Percentiles rank a stretch among this genome's conserved stretches.
Evolutionary conservation across 2,329 filamentous ascomycete genomes (phyloP).

Genomic region (Dryadomyces quercivorus): DNA sequence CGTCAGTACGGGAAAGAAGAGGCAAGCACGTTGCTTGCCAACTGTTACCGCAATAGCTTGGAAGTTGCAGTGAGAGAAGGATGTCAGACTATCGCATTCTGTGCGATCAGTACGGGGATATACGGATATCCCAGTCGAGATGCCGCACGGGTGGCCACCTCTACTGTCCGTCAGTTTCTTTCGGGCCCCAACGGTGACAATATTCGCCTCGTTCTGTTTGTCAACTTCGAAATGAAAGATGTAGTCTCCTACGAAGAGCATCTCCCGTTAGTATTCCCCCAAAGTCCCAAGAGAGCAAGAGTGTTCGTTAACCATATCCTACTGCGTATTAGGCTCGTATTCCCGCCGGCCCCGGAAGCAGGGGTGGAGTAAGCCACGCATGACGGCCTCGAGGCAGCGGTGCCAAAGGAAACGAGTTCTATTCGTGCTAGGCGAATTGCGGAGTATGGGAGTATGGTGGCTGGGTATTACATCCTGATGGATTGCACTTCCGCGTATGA

Average conservation of each 20-base stretch:
- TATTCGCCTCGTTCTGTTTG: conserved; percentile 70
- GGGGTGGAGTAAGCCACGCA: too few relatives aligned
- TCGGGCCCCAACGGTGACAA: conserved; percentile 30
- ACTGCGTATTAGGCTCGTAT: conserved; percentile 17
- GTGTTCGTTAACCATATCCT: background rate
- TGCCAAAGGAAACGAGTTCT: too few relatives aligned
- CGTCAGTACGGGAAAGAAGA: conserved; percentile 23
- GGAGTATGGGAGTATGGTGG: too few relatives aligned
- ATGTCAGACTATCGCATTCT: conserved; percentile 67
- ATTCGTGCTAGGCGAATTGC: too few relatives aligned
- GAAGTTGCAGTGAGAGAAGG: conserved; percentile 56
- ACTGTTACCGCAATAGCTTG: conserved; percentile 61
- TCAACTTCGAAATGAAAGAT: conserved; percentile 71
- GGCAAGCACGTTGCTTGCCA: conserved; percentile 35
- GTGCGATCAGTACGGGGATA: conserved; percentile 73
- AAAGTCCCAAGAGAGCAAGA: too few relatives aligned
- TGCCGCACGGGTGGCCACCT: conserved; percentile 61
- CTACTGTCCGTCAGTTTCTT: conserved; percentile 43
- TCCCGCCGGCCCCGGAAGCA: conserved; percentile 11
- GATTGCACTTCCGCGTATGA: too few relatives aligned
- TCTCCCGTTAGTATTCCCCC: conserved; percentile 58
- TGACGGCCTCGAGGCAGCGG: too few relatives aligned
- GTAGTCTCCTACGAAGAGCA: conserved; percentile 55
- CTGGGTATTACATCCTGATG: too few relatives aligned
- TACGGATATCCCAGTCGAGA: conserved; percentile 72